phyloP scores from a whole-genome alignment of 139 green algal species.

The Edaphochlamys debaryana region DNA sequence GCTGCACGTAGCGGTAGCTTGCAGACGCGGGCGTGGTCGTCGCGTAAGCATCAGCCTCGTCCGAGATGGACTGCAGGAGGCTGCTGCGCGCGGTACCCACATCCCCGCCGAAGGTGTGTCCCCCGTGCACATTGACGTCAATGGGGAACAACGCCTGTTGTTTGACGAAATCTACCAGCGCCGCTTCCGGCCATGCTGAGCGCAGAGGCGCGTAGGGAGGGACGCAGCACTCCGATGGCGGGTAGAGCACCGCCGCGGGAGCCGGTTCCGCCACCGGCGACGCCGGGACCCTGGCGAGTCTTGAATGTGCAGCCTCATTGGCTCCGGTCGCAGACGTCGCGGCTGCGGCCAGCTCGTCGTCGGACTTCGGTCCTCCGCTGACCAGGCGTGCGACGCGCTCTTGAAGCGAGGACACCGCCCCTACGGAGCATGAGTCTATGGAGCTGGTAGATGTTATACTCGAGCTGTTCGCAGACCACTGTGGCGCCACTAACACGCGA shows the following conservation, averaged over 20 bases:
- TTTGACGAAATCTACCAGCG: constrained; percentile 17
- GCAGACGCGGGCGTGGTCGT: not conserved
- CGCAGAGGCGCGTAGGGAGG: constrained; percentile 11
- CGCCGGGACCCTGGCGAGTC: not conserved
- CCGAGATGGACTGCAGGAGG: constrained; percentile 7
- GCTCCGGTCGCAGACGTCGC: no score
- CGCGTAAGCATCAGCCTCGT: constrained; percentile 2
- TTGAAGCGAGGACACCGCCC: no score
- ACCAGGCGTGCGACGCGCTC: no score
- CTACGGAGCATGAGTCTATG: no score
- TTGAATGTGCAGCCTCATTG: no score
- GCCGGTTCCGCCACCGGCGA: constrained; percentile 25
- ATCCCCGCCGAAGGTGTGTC: not conserved
- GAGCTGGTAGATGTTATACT: no score
- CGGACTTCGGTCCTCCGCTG: no score
- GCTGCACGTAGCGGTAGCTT: constrained; percentile 30
- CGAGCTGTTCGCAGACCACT: no score
- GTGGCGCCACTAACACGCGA: no score
- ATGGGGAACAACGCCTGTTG: constrained; percentile 30
- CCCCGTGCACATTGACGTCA: constrained; percentile 12
- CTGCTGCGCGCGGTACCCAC: not conserved
- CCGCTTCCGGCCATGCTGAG: constrained; percentile 27
- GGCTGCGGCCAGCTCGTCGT: no score
- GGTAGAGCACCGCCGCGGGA: not conserved
- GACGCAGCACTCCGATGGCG: constrained; percentile 8